phyloP scores from a whole-genome alignment of 2,329 filamentous ascomycete species.

The Polychaeton citri region DNA sequence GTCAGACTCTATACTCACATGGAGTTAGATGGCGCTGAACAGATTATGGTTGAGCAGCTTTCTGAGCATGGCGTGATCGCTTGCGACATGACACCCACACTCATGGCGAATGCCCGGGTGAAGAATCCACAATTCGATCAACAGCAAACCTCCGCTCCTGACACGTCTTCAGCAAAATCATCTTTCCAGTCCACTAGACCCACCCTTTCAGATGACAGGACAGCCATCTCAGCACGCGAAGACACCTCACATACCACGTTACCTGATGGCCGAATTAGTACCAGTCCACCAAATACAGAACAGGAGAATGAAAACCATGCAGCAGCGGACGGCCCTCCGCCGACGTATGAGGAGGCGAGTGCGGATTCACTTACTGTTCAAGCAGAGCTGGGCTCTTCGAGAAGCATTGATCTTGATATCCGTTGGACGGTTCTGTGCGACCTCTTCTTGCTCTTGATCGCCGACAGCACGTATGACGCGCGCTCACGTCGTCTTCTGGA shows the following conservation, averaged over 20 bases:
- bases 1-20: constrained; percentile 86
- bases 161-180: not conserved
- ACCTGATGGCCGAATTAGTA: constrained; percentile 9
- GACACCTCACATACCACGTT: constrained; percentile 9
- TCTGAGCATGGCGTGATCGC: constrained; percentile 83
- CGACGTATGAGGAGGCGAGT: constrained; percentile 46
- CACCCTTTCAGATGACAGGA: constrained; percentile 13
- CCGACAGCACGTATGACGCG: constrained; percentile 87
- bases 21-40: constrained; percentile 84
- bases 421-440: constrained; percentile 96
- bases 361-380: constrained; percentile 67
- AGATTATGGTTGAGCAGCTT: constrained; percentile 97
- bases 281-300: not conserved
- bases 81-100: constrained; percentile 64
- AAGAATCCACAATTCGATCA: constrained; percentile 52
- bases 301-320: not conserved
- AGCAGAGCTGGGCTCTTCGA: constrained; percentile 64
- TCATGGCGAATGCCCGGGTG: constrained; percentile 86
- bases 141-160: not conserved
- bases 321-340: constrained; percentile 19
- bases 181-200: constrained; percentile 3
- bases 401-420: constrained; percentile 87
- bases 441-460: constrained; percentile 85
- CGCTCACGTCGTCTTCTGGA: constrained; percentile 77
- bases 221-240: not conserved